These are phyloP conservation scores for Pachysandra terminalis DNA, from an alignment of 164 flowering plant genomes.

Conservation along the genomic window DNA sequence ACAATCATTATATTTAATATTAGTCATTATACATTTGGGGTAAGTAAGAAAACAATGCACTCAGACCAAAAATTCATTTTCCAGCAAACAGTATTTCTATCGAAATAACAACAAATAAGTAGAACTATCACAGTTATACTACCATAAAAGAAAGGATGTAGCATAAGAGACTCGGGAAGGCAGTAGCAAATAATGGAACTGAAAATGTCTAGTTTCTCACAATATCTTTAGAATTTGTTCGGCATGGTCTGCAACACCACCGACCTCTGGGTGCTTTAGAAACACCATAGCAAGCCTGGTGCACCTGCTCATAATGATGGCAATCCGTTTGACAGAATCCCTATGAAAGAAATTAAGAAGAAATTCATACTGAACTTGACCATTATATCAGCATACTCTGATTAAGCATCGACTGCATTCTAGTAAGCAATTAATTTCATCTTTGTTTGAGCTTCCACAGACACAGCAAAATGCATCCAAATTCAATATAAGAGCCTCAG, in stretches of 20 bases:
- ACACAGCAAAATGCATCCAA: slow-evolving; percentile 49
- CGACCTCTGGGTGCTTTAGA: slow-evolving; percentile 48
- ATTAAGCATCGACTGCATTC: slow-evolving; percentile 48
- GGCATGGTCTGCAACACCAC: slow-evolving; percentile 62
- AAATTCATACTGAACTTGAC: slow-evolving; percentile 8
- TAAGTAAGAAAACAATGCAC: no score
- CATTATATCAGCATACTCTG: slow-evolving; percentile 33
- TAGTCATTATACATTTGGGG: no score
- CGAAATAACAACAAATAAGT: no score
- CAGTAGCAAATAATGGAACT: background rate
- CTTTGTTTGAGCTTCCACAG: slow-evolving; percentile 52
- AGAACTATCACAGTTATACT: no score
- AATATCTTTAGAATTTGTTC: slow-evolving; percentile 37
- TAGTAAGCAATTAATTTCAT: slow-evolving; percentile 41
- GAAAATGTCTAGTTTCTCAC: slow-evolving; percentile 33
- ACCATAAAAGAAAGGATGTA: background rate
- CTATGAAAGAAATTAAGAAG: background rate
- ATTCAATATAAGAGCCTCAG: slow-evolving; percentile 18
- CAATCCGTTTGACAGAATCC: background rate
- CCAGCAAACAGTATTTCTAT: no score
- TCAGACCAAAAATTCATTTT: no score
- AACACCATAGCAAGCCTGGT: slow-evolving; percentile 71
- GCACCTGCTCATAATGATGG: slow-evolving; percentile 37
- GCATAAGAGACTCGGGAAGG: background rate
- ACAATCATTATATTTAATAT: no score